phyloP scores from a whole-genome alignment of 148 eudicot species.

The Polygonum aviculare region DNA sequence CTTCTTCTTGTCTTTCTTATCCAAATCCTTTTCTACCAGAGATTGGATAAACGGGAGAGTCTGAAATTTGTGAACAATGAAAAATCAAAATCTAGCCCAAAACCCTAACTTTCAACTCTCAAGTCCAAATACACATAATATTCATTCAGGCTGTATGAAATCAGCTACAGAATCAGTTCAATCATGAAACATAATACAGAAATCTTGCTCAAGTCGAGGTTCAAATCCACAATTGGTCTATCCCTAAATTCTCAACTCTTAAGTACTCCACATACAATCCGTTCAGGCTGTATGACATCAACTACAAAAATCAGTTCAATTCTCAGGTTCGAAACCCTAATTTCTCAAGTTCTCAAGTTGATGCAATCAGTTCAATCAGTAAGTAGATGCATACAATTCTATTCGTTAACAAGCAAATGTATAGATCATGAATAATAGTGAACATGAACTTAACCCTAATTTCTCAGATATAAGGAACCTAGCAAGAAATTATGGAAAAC shows the following conservation, averaged over 20 bases:
- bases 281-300: no score
- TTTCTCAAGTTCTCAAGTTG: neutral
- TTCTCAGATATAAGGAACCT: neutral
- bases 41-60: slow-evolving; percentile 40
- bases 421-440: neutral
- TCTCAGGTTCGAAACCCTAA: neutral
- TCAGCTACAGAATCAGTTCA: neutral
- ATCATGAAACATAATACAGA: neutral
- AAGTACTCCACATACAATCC: neutral
- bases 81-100: neutral
- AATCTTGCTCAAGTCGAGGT: neutral
- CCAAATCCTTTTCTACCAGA: slow-evolving; percentile 44
- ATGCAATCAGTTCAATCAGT: neutral
- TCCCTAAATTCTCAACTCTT: neutral
- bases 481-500: neutral
- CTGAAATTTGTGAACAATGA: slow-evolving; percentile 20
- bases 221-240: neutral
- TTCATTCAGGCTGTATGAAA: neutral
- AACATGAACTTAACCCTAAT: neutral
- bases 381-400: neutral
- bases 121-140: neutral
- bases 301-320: neutral
- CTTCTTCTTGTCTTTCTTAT: slow-evolving; percentile 68
- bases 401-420: neutral
- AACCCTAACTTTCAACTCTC: neutral